phyloP scores from a whole-genome alignment of 2,329 filamentous ascomycete species.

The Fusarium sterilihyphosum region DNA sequence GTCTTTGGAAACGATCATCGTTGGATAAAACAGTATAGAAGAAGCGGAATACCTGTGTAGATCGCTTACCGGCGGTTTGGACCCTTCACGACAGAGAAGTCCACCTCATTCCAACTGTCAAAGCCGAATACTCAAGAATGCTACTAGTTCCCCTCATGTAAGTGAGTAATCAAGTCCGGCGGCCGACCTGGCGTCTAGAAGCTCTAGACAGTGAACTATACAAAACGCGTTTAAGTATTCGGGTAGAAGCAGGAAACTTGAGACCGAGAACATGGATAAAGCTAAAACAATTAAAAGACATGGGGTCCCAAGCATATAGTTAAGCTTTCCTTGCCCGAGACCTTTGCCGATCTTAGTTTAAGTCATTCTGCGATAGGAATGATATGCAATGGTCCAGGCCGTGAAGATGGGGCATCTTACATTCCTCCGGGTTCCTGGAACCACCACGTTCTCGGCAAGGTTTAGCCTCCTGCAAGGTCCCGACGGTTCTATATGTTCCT shows the following conservation, averaged over 20 bases:
- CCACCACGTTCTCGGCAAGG: neutral
- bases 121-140: neutral
- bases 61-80: neutral
- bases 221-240: neutral
- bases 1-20: fast-evolving
- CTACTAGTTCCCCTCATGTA: too few species aligned
- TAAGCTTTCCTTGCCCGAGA: neutral
- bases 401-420: neutral
- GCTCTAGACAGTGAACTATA: neutral
- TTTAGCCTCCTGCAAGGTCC: slow-evolving; percentile 17
- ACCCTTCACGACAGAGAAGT: neutral
- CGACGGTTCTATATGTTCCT: neutral
- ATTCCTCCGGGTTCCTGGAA: slow-evolving; percentile 15
- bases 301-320: neutral
- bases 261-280: neutral
- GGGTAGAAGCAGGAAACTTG: neutral
- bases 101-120: slow-evolving; percentile 2
- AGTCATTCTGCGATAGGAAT: neutral
- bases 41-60: neutral
- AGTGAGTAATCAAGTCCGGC: neutral
- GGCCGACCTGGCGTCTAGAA: neutral
- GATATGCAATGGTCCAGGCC: slow-evolving; percentile 10
- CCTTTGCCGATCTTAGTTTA: neutral
- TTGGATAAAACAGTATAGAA: neutral
- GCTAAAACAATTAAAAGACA: neutral